phyloP scores from a whole-genome alignment of 495 filamentous ascomycete species.

The Xylaria cubensis region DNA sequence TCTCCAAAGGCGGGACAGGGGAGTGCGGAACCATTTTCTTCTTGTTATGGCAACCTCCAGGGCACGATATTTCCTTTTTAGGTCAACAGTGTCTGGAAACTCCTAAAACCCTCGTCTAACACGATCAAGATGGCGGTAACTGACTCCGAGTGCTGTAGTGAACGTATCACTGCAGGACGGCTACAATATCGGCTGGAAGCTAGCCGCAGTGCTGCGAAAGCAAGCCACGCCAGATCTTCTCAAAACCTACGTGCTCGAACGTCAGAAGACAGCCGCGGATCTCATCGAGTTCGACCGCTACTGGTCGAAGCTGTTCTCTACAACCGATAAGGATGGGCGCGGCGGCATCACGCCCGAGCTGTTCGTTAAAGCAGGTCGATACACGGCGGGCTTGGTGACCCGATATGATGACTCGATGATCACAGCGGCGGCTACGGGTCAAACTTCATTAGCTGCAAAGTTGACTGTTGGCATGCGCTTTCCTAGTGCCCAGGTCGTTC shows the following conservation, averaged over 20 bases:
- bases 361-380: slow-evolving; percentile 66
- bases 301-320: slow-evolving; percentile 68
- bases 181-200: slow-evolving; percentile 81
- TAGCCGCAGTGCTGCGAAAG: slow-evolving; percentile 68
- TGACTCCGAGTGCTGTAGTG: slow-evolving; percentile 48
- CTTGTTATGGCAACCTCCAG: not conserved
- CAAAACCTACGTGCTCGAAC: slow-evolving; percentile 73
- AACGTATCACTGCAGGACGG: slow-evolving; percentile 65
- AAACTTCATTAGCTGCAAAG: slow-evolving; percentile 42
- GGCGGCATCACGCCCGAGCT: slow-evolving; percentile 60
- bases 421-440: slow-evolving; percentile 39
- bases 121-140: not conserved
- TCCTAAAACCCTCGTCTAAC: no score
- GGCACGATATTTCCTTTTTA: not conserved
- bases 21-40: not conserved
- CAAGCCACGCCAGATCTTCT: slow-evolving; percentile 57
- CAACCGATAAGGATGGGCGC: slow-evolving; percentile 37
- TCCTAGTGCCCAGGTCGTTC: slow-evolving; percentile 61
- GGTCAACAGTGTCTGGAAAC: no score
- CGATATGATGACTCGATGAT: slow-evolving; percentile 62
- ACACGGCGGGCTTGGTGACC: slow-evolving; percentile 68
- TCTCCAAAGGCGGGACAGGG: slow-evolving; percentile 74
- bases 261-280: slow-evolving; percentile 70
- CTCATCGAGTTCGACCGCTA: slow-evolving; percentile 76
- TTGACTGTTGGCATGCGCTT: slow-evolving; percentile 65